Conservation (phyloP, 495 filamentous ascomycete genomes). For the Podospora pseudocomata region DNA sequence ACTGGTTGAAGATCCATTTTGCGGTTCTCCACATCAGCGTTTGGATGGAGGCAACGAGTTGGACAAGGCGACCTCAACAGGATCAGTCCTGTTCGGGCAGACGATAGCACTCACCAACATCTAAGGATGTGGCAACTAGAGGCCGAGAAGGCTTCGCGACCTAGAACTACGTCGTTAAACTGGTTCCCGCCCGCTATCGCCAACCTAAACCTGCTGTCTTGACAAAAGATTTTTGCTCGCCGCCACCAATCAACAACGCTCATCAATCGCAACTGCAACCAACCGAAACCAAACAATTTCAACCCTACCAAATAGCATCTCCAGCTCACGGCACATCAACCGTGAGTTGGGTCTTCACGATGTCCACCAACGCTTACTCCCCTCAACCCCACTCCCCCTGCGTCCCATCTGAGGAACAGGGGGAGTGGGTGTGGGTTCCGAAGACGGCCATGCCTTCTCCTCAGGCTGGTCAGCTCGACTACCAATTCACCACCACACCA, state of each 20-base stretch:
- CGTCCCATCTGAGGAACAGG: slow-evolving; percentile 12
- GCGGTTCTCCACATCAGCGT: too few relatives aligned
- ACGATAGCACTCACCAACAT: not conserved
- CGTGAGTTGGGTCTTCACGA: slow-evolving; percentile 16
- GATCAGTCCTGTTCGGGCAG: not conserved
- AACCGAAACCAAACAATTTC: slow-evolving; percentile 1
- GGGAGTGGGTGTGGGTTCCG: slow-evolving; percentile 20
- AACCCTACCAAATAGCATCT: slow-evolving; percentile 9
- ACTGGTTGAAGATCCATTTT: too few relatives aligned
- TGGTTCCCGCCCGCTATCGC: slow-evolving; percentile 10
- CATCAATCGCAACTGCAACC: slow-evolving; percentile 4
- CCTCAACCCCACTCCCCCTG: slow-evolving; percentile 11
- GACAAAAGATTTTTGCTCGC: not conserved
- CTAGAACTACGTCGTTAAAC: slow-evolving; percentile 25
- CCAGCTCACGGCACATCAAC: slow-evolving; percentile 10
- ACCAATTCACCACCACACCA: not conserved
- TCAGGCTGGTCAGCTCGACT: slow-evolving; percentile 2
- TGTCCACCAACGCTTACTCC: slow-evolving; percentile 5
- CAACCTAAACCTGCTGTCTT: not conserved
- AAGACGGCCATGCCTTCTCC: slow-evolving; percentile 7
- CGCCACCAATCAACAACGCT: slow-evolving; percentile 1
- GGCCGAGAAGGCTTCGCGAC: slow-evolving; percentile 12
- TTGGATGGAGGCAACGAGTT: not conserved
- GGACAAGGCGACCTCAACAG: not conserved
- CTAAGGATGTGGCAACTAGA: not conserved